Base-by-base conservation (phyloP, 2,329 filamentous ascomycete species). In the Nemania sp. region DNA sequence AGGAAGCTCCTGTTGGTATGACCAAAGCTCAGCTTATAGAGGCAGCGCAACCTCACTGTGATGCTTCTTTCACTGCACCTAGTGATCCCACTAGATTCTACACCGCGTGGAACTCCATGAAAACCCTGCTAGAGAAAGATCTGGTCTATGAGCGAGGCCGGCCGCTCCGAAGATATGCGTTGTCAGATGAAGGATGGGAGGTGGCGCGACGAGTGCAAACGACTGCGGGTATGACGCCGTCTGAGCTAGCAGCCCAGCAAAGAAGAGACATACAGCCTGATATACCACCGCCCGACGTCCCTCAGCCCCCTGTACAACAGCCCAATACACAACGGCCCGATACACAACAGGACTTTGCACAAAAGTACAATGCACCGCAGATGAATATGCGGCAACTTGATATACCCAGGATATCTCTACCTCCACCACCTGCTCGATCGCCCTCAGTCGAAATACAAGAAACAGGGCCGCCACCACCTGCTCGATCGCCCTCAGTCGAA, bases 51-150 rank as follows among this genome's bases (percentile, higher is more conserved):
- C 82, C 81, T 6, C 77, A 89, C 67, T 90, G 86, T 63, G 88
- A 92, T 65, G 74, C 86, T 2, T 91, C 88, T 0, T 91, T 91
- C 63, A 86, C 81, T 0, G 83, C 81, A 0, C 86, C 88, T 0
- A 77, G 75, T 34, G 86, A 90, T 49, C 76, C 87, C 0, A 85
- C 79, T 9, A 88, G 85, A 52, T 89, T 82, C 63, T 89, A 90
- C 63, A 93, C 89, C 0, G 90, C 90, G 0, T 94, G 89, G 89
- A 88, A 82, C 64, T 91, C 89, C 1, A 91, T 93, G 80, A 90
- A 89, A 66, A 90, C 86, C 0, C 73, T 94, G 26, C 62, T 86
- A 5, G 78, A 84, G 49, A 91, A 92, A 66, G 88, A 91, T 52
- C 73, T 92, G 3, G 87, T 92, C 0, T 86, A 84, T 52, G 86